These are phyloP conservation scores for Paramecium tetraurelia DNA, from an alignment of 73 alveolate species.

Conservation along the genomic window DNA sequence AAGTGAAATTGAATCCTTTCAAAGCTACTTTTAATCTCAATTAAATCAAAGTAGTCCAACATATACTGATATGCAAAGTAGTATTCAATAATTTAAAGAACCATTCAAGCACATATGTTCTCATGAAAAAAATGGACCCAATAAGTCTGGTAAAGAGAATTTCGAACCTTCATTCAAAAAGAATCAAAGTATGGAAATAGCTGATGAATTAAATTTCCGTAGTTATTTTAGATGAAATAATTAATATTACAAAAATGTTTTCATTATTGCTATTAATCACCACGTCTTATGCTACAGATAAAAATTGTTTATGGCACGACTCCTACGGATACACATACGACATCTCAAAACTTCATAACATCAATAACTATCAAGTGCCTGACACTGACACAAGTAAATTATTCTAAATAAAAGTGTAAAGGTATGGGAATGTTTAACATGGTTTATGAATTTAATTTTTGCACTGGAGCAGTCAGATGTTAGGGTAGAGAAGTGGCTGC, in stretches of 20 bases:
- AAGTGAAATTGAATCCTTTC: conserved; percentile 35
- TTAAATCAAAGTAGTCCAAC: conserved; percentile 2
- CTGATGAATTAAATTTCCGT: conserved; percentile 32
- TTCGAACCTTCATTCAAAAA: conserved; percentile 21
- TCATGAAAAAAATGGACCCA: not conserved
- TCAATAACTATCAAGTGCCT: not conserved
- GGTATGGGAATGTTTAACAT: conserved; percentile 50
- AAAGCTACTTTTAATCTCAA: conserved; percentile 3
- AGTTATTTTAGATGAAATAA: conserved; percentile 26
- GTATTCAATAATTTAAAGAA: not conserved
- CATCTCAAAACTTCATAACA: not conserved
- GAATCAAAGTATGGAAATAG: not conserved
- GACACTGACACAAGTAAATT: conserved; percentile 28
- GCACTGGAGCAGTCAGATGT: conserved; percentile 19
- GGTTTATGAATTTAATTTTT: conserved; percentile 43
- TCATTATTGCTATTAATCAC: not conserved
- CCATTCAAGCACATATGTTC: conserved; percentile 35
- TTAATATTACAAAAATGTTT: not conserved
- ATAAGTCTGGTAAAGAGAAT: not conserved
- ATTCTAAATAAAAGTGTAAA: not conserved
- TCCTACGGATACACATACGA: not conserved
- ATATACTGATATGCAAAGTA: not conserved
- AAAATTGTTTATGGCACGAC: conserved; percentile 1
- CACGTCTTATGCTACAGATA: conserved; percentile 31
- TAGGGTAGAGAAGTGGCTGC: conserved; percentile 24